Conservation (phyloP, 1,139 yeast species). For the Chernovozyma sophiae-reginae region DNA sequence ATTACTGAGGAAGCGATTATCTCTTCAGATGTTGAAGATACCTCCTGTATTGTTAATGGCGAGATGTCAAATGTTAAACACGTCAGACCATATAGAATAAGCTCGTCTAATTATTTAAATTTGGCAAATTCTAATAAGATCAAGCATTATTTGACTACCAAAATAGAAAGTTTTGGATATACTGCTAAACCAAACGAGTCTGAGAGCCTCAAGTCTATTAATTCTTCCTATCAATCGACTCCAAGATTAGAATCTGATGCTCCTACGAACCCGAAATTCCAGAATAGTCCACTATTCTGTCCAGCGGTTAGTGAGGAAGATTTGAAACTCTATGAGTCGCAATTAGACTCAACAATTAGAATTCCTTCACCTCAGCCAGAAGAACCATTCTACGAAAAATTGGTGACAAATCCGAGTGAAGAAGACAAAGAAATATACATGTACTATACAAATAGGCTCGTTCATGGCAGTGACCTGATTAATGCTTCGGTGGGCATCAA, state of each 20-base stretch:
- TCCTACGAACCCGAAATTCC: background rate
- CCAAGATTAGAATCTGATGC: background rate
- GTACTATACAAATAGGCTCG: slow-evolving; percentile 11
- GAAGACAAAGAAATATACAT: slow-evolving; percentile 14
- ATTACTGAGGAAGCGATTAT: slow-evolving; percentile 1
- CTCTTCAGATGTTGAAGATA: slow-evolving; percentile 3
- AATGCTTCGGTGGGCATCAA: slow-evolving; percentile 1
- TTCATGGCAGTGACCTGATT: slow-evolving; percentile 2
- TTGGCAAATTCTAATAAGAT: slow-evolving; percentile 25
- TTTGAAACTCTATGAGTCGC: slow-evolving; percentile 8
- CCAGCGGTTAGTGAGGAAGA: slow-evolving; percentile 7
- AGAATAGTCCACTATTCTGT: background rate
- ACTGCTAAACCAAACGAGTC: slow-evolving; percentile 6
- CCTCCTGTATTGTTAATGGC: slow-evolving; percentile 2
- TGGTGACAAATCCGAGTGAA: background rate
- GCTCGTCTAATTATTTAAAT: slow-evolving; percentile 14
- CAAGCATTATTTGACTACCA: slow-evolving; percentile 26
- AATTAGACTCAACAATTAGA: slow-evolving; percentile 2
- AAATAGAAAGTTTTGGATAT: slow-evolving; percentile 32
- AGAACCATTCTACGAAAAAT: background rate
- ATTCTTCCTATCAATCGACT: background rate
- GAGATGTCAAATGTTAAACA: background rate
- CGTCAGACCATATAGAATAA: background rate
- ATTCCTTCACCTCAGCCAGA: background rate
- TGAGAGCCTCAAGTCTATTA: slow-evolving; percentile 1